Evolutionary conservation across 805 yeast genomes (phyloP), one percentile per base, ranked within the genome.

Genomic region (Metschnikowia aberdeeniae): DNA sequence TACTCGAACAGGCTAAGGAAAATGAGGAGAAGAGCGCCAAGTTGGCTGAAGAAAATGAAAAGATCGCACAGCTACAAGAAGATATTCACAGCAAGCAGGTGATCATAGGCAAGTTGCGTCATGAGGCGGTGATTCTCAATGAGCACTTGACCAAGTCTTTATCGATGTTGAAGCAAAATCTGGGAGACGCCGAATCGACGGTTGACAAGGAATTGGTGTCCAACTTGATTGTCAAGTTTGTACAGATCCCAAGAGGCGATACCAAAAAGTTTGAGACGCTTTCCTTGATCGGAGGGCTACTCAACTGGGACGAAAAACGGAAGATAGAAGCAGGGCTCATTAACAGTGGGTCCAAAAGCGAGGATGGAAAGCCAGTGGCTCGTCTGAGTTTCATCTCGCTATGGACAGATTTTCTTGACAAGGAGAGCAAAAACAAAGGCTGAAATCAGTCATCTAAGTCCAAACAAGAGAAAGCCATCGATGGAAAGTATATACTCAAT

Each of bases 61-160:
- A 62, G 52, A 56, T 70, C 73, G 42, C 86, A 75, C 58, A 68
- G 62, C 43, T 89, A 74, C 60, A 70, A 75, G 36, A 81, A 72
- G 69, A 89, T 76, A 50, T 70, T 17, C 65, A 68, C 36, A 61
- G 58, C 49, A 89, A 88, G 63, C 88, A 82, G 47, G 68, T 90
- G 29, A 77, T 82, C 41, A 80, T 93, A 42, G 98, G 98, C 1
- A 93, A 92, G 61, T 75, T 93, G 40, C 79, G 97, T 43, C 98
- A 92, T 62, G 99, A 93, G 63, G 92, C 95, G 1, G 92, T 93
- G 8, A 87, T 88, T 22, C 68, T 92, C 46, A 93, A 93, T 62
- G 99, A 93, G 60, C 98, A 93, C 66, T 68, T 93, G 44, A 89
- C 96, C n/a, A 92, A 93, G 58, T 95, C 98, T 1, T 68, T 92